Percentiles rank a stretch among this genome's conserved stretches.
Conservation (phyloP, 495 filamentous ascomycete genomes). For the Talaromyces thailandensis region DNA sequence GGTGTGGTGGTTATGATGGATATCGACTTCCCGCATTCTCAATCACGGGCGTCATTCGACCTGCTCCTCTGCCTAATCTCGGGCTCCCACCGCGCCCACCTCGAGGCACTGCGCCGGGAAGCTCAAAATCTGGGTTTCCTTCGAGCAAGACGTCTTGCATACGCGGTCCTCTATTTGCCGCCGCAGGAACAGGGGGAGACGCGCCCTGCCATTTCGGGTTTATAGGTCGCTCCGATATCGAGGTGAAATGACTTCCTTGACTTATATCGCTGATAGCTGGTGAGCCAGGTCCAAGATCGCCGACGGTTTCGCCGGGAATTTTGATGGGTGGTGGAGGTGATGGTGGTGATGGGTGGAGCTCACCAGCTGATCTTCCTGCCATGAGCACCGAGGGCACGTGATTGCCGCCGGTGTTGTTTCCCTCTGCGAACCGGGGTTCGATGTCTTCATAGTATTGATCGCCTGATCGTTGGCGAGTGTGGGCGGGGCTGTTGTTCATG, state of each 20-base stretch:
- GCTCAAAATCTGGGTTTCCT: slow-evolving; percentile 67
- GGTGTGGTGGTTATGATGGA: background rate
- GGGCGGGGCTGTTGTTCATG: background rate
- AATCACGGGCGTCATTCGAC: slow-evolving; percentile 18
- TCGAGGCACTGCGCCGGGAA: slow-evolving; percentile 20
- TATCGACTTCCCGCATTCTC: background rate
- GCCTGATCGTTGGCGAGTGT: slow-evolving; percentile 17
- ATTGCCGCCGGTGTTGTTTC: background rate
- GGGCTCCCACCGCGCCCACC: slow-evolving; percentile 12
- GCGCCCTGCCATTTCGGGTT: slow-evolving; percentile 74
- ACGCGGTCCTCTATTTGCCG: slow-evolving; percentile 18
- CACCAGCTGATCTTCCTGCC: slow-evolving; percentile 26
- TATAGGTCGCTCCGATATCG: slow-evolving; percentile 72
- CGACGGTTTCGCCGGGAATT: slow-evolving; percentile 21
- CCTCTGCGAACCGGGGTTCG: slow-evolving; percentile 70
- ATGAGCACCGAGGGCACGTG: slow-evolving; percentile 6
- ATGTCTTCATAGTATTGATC: slow-evolving; percentile 87
- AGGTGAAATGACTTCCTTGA: slow-evolving; percentile 71
- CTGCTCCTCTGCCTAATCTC: slow-evolving; percentile 11
- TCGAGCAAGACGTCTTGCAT: slow-evolving; percentile 52
- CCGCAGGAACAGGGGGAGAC: slow-evolving; percentile 19
- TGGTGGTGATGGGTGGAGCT: background rate
- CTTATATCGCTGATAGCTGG: slow-evolving; percentile 69
- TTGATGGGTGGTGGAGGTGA: background rate
- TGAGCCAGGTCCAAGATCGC: slow-evolving; percentile 52